These are phyloP conservation scores for Paecilomyces formosus DNA, from an alignment of 2,329 filamentous ascomycete species.

Conservation along the genomic window DNA sequence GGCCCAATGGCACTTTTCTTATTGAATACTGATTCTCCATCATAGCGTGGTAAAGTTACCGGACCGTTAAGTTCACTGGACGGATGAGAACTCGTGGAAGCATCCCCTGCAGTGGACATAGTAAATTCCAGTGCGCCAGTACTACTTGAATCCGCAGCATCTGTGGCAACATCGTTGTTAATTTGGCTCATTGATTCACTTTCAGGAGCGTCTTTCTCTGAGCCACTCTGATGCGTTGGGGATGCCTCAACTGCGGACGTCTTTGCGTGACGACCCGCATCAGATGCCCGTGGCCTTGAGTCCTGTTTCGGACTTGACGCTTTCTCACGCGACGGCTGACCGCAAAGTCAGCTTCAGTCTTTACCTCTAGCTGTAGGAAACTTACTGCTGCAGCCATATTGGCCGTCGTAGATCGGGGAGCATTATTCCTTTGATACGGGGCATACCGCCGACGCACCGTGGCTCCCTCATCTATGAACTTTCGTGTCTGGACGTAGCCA, in stretches of 20 bases:
- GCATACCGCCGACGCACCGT: slow-evolving; percentile 33
- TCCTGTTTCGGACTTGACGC: not conserved
- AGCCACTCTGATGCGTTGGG: not conserved
- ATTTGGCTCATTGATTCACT: not conserved
- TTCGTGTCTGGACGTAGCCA: slow-evolving; percentile 36
- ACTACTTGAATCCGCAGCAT: not conserved
- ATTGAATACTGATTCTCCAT: not conserved
- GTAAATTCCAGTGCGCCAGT: not conserved
- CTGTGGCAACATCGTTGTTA: not conserved
- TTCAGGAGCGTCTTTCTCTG: not conserved
- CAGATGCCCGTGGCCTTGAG: not conserved
- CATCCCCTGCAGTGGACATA: not conserved
- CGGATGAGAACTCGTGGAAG: not conserved
- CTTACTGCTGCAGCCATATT: not conserved
- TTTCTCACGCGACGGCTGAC: not conserved
- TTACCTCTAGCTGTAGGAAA: not conserved
- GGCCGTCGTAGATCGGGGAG: not conserved
- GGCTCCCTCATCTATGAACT: slow-evolving; percentile 37
- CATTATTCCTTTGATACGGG: slow-evolving; percentile 23
- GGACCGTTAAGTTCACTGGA: not conserved
- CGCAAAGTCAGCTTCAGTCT: not conserved
- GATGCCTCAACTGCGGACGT: not conserved
- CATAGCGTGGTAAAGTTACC: not conserved
- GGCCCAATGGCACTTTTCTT: not conserved
- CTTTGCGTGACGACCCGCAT: not conserved